These are phyloP conservation scores for Scytalidium lignicola DNA, from an alignment of 2,329 filamentous ascomycete species.

Conservation along the genomic window DNA sequence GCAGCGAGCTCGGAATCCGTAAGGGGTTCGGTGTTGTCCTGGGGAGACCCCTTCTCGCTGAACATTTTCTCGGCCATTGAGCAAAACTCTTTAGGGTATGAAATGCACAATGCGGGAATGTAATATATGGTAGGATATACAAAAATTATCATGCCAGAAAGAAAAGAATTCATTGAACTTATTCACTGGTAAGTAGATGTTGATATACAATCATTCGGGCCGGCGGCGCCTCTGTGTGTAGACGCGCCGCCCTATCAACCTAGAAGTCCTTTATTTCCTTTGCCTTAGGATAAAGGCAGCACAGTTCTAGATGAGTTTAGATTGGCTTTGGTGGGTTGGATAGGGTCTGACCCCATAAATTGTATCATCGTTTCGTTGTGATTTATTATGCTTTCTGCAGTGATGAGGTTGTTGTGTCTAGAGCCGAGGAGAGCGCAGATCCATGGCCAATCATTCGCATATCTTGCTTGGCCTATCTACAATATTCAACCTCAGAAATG, in stretches of 20 bases:
- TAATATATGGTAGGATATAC: background rate
- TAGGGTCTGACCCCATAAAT: background rate
- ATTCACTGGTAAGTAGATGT: too few species aligned
- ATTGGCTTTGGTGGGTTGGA: too few species aligned
- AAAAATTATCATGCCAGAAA: too few species aligned
- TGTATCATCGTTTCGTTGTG: background rate
- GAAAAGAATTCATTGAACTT: too few species aligned
- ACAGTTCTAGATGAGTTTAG: background rate
- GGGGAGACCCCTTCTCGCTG: background rate
- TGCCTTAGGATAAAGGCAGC: background rate
- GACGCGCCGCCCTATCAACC: too few species aligned
- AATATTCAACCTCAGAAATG: conserved; percentile 21
- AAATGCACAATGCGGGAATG: too few species aligned
- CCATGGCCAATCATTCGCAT: conserved; percentile 3
- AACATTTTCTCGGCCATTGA: background rate
- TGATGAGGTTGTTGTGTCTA: too few species aligned
- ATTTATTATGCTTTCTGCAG: too few species aligned
- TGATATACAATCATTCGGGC: too few species aligned
- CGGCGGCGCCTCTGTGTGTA: too few species aligned
- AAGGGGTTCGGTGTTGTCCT: background rate
- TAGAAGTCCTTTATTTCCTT: too few species aligned
- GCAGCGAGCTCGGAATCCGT: background rate
- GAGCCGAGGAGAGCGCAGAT: background rate
- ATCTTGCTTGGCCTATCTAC: conserved; percentile 14
- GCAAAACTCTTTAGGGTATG: background rate